Conservation (phyloP, 352 stramenopile species). For the Phytophthora crassamura region DNA sequence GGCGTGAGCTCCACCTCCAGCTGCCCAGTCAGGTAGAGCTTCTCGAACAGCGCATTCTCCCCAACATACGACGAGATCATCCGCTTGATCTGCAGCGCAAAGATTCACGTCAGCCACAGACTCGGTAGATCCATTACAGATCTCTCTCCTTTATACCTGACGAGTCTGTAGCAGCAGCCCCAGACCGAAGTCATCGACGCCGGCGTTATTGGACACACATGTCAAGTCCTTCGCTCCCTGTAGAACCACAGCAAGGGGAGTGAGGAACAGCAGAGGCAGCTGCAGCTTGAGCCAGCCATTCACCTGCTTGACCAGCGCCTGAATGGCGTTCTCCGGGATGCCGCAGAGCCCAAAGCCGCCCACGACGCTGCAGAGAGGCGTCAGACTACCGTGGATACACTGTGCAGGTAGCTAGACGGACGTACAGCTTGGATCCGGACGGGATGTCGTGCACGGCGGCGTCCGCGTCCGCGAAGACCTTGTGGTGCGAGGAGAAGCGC, state of each 20-base stretch:
- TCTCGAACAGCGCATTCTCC: constrained; percentile 96
- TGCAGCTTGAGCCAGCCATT: neutral
- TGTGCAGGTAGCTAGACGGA: neutral
- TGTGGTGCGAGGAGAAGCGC: constrained; percentile 48
- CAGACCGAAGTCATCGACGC: constrained; percentile 95
- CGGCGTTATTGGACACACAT: constrained; percentile 94
- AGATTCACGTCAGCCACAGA: neutral
- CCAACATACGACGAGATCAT: constrained; percentile 98
- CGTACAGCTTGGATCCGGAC: constrained; percentile 73
- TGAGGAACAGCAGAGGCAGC: neutral
- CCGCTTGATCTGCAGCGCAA: constrained; percentile 86
- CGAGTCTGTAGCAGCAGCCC: constrained; percentile 93
- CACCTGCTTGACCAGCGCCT: constrained; percentile 81
- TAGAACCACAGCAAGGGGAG: neutral
- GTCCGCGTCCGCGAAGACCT: constrained; percentile 73
- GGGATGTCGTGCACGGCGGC: constrained; percentile 82
- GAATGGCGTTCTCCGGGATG: constrained; percentile 93
- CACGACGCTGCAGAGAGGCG: constrained; percentile 57
- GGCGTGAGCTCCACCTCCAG: constrained; percentile 98
- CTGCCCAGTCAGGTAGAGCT: constrained; percentile 91
- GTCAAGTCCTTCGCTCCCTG: constrained; percentile 87
- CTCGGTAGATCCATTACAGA: neutral
- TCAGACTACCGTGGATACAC: too few species aligned
- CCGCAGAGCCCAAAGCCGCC: constrained; percentile 93
- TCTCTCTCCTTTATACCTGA: constrained; percentile 55